Evolutionary conservation across 2,329 filamentous ascomycete species (phyloP).

Genomic region (Pleurostoma richardsiae): DNA sequence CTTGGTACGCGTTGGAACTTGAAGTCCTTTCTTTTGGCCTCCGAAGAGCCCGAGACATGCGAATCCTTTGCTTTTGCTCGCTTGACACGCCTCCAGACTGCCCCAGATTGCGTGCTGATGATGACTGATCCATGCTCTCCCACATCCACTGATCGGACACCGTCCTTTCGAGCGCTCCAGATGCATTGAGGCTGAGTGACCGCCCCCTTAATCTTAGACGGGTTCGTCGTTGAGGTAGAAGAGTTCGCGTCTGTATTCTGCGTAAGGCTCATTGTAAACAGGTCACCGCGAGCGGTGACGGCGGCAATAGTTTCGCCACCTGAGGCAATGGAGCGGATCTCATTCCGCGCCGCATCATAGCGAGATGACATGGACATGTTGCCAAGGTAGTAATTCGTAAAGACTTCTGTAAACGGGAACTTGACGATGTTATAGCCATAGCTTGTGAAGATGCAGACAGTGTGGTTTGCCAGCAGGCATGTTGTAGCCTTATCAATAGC

Average conservation of each 20-base stretch:
- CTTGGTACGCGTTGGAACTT: constrained; percentile 91
- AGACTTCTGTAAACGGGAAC: constrained; percentile 69
- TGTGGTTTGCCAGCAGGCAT: constrained; percentile 78
- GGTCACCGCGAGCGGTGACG: constrained; percentile 75
- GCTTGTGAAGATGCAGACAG: constrained; percentile 91
- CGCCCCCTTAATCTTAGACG: constrained; percentile 80
- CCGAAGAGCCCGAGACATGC: constrained; percentile 36
- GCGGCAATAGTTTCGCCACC: constrained; percentile 92
- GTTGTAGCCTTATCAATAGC: constrained; percentile 89
- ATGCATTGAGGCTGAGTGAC: constrained; percentile 74
- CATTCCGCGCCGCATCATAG: constrained; percentile 59
- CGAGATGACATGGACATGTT: constrained; percentile 60
- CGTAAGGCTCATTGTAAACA: constrained; percentile 79
- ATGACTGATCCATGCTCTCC: constrained; percentile 94
- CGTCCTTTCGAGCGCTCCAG: constrained; percentile 85
- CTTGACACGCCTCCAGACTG: constrained; percentile 86
- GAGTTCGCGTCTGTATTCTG: constrained; percentile 59
- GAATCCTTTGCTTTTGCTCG: constrained; percentile 74
- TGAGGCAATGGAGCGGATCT: constrained; percentile 71
- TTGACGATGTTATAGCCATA: constrained; percentile 91
- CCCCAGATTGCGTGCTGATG: constrained; percentile 85
- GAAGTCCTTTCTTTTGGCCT: constrained; percentile 75
- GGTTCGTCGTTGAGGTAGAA: constrained; percentile 79
- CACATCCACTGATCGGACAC: constrained; percentile 79
- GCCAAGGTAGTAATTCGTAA: constrained; percentile 64